Conservation (phyloP, 768 basidiomycete species). For the Lentinus tigrinus region DNA sequence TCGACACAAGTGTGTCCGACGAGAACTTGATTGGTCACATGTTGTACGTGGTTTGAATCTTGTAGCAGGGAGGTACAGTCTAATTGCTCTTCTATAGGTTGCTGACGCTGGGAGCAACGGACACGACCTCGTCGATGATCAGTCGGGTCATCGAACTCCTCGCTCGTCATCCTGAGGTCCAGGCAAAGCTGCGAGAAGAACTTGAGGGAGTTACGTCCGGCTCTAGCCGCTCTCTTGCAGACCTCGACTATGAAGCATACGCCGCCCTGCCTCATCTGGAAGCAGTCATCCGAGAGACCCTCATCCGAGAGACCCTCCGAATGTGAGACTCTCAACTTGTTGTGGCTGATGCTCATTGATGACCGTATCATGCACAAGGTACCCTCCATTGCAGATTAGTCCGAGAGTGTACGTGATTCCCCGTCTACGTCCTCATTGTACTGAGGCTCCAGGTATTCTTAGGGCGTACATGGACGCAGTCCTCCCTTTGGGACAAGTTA, state of each 20-base stretch:
- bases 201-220: not conserved
- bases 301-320: slow-evolving; percentile 9
- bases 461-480: slow-evolving; percentile 2
- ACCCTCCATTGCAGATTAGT: not conserved
- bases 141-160: slow-evolving; percentile 5
- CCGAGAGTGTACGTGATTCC: not conserved
- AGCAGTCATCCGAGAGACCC: slow-evolving; percentile 8
- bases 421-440: not conserved
- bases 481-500: not conserved
- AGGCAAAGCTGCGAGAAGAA: not conserved
- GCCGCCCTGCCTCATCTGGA: slow-evolving; percentile 3
- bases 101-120: slow-evolving; percentile 4
- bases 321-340: not conserved
- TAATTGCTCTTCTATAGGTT: not conserved
- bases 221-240: not conserved
- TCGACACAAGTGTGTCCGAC: not conserved
- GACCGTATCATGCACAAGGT: not conserved
- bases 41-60: not conserved
- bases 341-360: not conserved
- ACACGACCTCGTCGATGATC: slow-evolving; percentile 1
- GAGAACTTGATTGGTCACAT: slow-evolving; percentile 9
- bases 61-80: not conserved
- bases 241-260: slow-evolving; percentile 6
- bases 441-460: not conserved
- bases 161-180: not conserved